Evolutionary conservation across 495 filamentous ascomycete genomes (phyloP).

Genomic region (Clohesyomyces aquaticus): DNA sequence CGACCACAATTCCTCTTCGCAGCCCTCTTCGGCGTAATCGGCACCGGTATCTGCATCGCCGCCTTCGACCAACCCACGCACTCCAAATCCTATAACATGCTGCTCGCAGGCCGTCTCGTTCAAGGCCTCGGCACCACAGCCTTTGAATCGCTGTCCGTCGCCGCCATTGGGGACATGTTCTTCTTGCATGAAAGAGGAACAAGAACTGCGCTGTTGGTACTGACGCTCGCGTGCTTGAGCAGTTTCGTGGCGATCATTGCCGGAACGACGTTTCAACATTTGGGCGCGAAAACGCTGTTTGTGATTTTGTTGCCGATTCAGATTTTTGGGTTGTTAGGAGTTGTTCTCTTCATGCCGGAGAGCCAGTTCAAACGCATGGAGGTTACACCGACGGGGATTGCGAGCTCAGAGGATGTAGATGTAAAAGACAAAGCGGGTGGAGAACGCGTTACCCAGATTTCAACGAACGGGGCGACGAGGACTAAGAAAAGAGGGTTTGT

Average conservation of each 20-base stretch:
- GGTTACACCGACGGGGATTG: background rate
- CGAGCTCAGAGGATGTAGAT: conserved; percentile 1
- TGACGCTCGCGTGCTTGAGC: conserved; percentile 22
- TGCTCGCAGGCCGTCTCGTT: conserved; percentile 24
- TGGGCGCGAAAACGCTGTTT: conserved; percentile 20
- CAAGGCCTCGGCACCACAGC: conserved; percentile 30
- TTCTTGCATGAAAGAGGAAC: conserved; percentile 27
- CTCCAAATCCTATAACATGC: conserved; percentile 18
- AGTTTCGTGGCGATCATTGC: conserved; percentile 22
- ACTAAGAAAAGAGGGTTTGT: conserved; percentile 17
- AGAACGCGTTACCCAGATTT: background rate
- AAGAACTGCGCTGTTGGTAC: conserved; percentile 20
- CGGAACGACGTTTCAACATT: conserved; percentile 22
- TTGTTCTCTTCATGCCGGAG: conserved; percentile 24
- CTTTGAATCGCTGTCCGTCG: conserved; percentile 26
- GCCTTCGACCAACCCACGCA: conserved; percentile 24
- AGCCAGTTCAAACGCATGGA: conserved; percentile 4
- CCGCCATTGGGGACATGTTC: conserved; percentile 29
- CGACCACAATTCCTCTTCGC: conserved; percentile 31
- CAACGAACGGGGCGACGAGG: background rate
- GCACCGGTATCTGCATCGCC: conserved; percentile 31
- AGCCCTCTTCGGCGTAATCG: conserved; percentile 25
- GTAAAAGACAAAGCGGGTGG: conserved; percentile 12
- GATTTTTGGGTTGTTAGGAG: conserved; percentile 18
- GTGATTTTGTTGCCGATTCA: conserved; percentile 27